Base-by-base conservation (phyloP, 441 rosid genomes). In the Erodium chrysanthum region DNA sequence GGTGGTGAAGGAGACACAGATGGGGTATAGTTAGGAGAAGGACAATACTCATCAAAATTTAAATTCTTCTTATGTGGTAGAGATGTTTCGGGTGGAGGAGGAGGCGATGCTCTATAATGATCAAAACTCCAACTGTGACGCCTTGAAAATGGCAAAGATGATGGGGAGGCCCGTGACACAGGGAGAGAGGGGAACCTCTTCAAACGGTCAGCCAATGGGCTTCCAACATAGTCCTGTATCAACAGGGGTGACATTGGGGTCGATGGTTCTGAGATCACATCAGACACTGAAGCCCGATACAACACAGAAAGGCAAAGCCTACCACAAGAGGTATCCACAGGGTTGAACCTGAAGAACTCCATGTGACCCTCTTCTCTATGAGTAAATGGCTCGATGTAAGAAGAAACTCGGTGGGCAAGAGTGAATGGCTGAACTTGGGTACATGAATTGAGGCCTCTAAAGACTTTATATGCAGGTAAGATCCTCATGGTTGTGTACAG, bases 151-250 rank as follows among this genome's bases (percentile, higher is more conserved):
- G 29, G 29, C 29, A 25, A 25, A 25, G 29, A 25, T 3, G 29
- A 25, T 3, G 29, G 1, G 29, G 29, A 25, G 66, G 86, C 85
- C 48, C 79, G 87, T 3, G 96, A 77, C 68, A 83, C 74, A 7
- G 97, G 92, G 64, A 86, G 85, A 59, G 88, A 84, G 14, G 96
- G 85, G 40, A 94, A 84, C 71, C 85, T 86, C 79, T 80, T 94
- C n/a, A 91, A 76, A 14, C 92, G 97, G 68, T 91, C 96, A 60
- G 92, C 92, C 76, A 88, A 80, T 46, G 97, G 97, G 77, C 98
- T 89, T 37, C 97, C 97, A 70, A 94, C 97, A 77, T 91, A 94
- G 79, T 91, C 89, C 0, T 85, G 85, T 65, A 94, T 94, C 78
- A 94, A 82, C 31, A 83, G 90, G 14, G 96, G 88, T 65, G 97